phyloP scores from a whole-genome alignment of 371 early-diverging fungal genomes.

The Antonospora locustae region DNA sequence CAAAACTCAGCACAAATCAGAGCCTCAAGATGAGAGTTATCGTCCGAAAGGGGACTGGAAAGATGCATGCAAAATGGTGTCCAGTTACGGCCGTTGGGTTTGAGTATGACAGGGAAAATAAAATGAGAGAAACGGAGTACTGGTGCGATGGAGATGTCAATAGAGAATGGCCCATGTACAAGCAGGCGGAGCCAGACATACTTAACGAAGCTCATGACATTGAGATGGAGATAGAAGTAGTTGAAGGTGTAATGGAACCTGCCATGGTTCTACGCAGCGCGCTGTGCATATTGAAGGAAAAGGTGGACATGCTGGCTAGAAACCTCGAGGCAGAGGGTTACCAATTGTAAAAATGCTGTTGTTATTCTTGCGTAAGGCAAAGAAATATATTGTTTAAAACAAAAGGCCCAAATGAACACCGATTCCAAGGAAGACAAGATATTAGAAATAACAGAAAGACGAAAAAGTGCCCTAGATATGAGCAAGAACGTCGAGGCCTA shows the following conservation, averaged over 20 bases:
- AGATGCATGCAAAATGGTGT: constrained; percentile 94
- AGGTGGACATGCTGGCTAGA: constrained; percentile 12
- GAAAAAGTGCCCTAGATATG: no score
- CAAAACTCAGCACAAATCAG: constrained; percentile 76
- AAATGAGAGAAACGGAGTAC: constrained; percentile 64
- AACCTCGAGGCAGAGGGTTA: background rate
- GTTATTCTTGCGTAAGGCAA: no score
- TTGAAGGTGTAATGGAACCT: constrained; percentile 45
- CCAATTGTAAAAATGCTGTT: no score
- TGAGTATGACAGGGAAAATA: constrained; percentile 90
- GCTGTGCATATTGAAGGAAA: constrained; percentile 39
- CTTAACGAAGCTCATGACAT: constrained; percentile 28
- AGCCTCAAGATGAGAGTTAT: constrained; percentile 67
- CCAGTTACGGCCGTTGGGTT: constrained; percentile 78
- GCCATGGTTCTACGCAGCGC: constrained; percentile 37
- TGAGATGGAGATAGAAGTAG: constrained; percentile 51
- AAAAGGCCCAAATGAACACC: no score
- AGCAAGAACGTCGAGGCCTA: no score
- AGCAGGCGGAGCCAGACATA: constrained; percentile 17
- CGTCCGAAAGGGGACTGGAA: constrained; percentile 70
- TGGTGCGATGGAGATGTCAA: constrained; percentile 74
- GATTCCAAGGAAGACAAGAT: no score
- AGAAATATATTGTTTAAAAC: no score
- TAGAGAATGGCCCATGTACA: constrained; percentile 41
- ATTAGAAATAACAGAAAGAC: no score